Evolutionary conservation across 2,329 filamentous ascomycete species (phyloP).

Genomic region (Fusarium devonianum): DNA sequence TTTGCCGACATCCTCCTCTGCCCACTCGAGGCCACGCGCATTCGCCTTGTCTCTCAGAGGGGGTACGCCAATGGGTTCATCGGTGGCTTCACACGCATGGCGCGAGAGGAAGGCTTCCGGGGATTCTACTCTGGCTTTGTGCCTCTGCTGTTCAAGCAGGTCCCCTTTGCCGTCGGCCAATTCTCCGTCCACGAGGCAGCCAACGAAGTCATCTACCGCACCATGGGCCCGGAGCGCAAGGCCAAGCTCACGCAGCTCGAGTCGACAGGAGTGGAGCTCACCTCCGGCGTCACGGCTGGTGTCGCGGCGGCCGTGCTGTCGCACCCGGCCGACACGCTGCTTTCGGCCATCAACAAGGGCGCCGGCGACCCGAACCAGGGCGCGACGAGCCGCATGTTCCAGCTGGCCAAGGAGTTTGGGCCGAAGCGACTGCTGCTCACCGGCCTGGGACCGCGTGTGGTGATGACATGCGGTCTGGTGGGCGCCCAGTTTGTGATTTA

Average conservation of each 20-base stretch:
- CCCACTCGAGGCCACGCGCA: slow-evolving; percentile 84
- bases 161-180: slow-evolving; percentile 93
- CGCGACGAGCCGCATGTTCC: slow-evolving; percentile 59
- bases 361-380: slow-evolving; percentile 57
- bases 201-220: slow-evolving; percentile 75
- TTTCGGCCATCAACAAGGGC: slow-evolving; percentile 64
- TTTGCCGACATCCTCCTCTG: slow-evolving; percentile 84
- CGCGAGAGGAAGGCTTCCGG: slow-evolving; percentile 75
- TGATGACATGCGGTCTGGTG: slow-evolving; percentile 63
- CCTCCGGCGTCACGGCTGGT: slow-evolving; percentile 85
- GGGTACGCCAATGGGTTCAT: slow-evolving; percentile 77
- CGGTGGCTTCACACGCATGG: slow-evolving; percentile 76
- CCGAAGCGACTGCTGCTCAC: slow-evolving; percentile 56
- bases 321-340: slow-evolving; percentile 78
- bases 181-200: slow-evolving; percentile 94
- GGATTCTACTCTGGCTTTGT: slow-evolving; percentile 94
- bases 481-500: slow-evolving; percentile 64
- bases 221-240: slow-evolving; percentile 72
- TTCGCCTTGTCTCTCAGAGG: slow-evolving; percentile 81
- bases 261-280: slow-evolving; percentile 84
- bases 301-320: slow-evolving; percentile 88
- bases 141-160: slow-evolving; percentile 85
- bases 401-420: slow-evolving; percentile 59
- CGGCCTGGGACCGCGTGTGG: slow-evolving; percentile 58
- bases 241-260: slow-evolving; percentile 71